These are phyloP conservation scores for Metschnikowia amazonensis DNA, from an alignment of 805 yeast species.

Conservation along the genomic window DNA sequence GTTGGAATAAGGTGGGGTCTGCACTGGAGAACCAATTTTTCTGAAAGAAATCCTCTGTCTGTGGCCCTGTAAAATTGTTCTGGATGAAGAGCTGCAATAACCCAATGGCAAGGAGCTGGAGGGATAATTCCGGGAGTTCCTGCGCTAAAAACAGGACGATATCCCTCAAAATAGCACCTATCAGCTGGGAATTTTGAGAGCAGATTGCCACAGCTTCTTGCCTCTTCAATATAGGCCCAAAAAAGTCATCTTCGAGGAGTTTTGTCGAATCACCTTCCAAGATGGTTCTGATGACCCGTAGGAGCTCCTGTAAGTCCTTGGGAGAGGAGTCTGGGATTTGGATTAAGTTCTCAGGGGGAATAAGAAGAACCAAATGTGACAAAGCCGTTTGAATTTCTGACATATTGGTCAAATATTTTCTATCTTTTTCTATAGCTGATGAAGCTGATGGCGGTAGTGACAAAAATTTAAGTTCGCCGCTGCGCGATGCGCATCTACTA, in stretches of 20 bases:
- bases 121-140: slow-evolving; percentile 9
- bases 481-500: slow-evolving; percentile 4
- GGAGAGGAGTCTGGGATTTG: neutral
- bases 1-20: slow-evolving; percentile 19
- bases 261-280: slow-evolving; percentile 25
- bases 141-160: slow-evolving; percentile 6
- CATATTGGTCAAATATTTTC: neutral
- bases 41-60: slow-evolving; percentile 37
- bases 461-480: slow-evolving; percentile 1
- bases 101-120: slow-evolving; percentile 50
- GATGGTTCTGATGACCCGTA: slow-evolving; percentile 1
- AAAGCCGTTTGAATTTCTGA: slow-evolving; percentile 7
- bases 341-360: slow-evolving; percentile 11
- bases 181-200: slow-evolving; percentile 14
- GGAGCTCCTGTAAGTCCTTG: neutral
- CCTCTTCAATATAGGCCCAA: slow-evolving; percentile 18
- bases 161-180: slow-evolving; percentile 19
- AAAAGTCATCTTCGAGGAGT: slow-evolving; percentile 22
- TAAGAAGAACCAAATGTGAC: slow-evolving; percentile 17
- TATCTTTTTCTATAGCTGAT: neutral
- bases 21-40: slow-evolving; percentile 27
- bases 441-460: neutral
- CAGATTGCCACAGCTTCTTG: slow-evolving; percentile 16
- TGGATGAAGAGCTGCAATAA: slow-evolving; percentile 68
- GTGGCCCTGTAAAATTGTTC: slow-evolving; percentile 81